Evolutionary conservation across 2,329 filamentous ascomycete species (phyloP), one percentile per base, ranked within the genome.

Genomic region (Talaromyces sp.): DNA sequence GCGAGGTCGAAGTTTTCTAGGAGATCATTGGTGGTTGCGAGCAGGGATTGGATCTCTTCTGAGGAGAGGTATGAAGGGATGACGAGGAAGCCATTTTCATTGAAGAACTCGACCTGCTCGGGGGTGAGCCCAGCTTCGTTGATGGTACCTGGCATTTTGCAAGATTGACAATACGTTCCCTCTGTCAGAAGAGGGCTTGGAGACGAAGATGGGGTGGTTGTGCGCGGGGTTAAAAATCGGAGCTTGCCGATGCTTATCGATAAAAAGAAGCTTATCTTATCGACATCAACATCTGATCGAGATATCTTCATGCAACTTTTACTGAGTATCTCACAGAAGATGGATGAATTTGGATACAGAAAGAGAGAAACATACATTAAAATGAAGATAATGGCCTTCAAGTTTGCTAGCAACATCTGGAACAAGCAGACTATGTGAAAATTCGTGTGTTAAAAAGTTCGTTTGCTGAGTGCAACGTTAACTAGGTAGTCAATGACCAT

Each of bases 31-130:
- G 93, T 95, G 78, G 96, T 92, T 67, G 80, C 77, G 19, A 97
- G 86, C 3, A 97, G 87, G 27, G 85, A 80, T 15, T 84, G 76
- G 58, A 94, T 87, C 19, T 90, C 91, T 1, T 83, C 75, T 0
- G 84, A 83, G 10, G 84, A 83, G 47, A 98, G 86, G 64, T 91
- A 93, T 73, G 90, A 79, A 1, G 91, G 91, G 71, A 99, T 86
- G 72, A 98, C 85, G 67, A 98, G 89, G 80, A 96, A 98, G 79
- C 95, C 95, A 81, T 98, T 91, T 60, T 86, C 82, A 70, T 90
- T 77, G 83, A 96, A 98, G 73, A 84, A 82, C 58, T 85, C 76
- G 56, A 95, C 80, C 74, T 97, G 93, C 37, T 86, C 83, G 50
- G 87, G 78, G 17, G 89, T 90, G 65, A 97, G 90, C 64, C 89